Evolutionary conservation across 108 stramenopile genomes (phyloP).

Genomic region (Discostella pseudostelligera): DNA sequence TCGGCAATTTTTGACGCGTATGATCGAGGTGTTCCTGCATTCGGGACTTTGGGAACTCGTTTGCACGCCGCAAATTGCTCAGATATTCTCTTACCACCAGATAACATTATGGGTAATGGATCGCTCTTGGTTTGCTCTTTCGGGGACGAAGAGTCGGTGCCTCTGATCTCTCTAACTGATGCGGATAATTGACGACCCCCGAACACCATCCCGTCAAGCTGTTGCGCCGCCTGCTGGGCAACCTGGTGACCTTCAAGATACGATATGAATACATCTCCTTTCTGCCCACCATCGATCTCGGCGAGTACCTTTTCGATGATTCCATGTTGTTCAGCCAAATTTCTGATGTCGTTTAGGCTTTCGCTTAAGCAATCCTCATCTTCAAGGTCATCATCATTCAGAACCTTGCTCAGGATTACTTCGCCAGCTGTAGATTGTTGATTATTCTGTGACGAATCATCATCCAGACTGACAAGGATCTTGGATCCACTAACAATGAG

Average conservation of each 20-base stretch:
- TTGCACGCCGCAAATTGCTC: slow-evolving; percentile 79
- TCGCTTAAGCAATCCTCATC: slow-evolving; percentile 53
- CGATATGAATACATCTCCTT: slow-evolving; percentile 28
- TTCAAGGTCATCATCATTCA: slow-evolving; percentile 56
- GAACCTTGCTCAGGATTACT: slow-evolving; percentile 37
- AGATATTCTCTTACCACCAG: slow-evolving; percentile 80
- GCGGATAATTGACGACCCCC: slow-evolving; percentile 57
- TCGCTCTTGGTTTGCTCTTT: slow-evolving; percentile 2
- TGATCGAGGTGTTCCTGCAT: slow-evolving; percentile 49
- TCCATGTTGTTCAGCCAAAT: slow-evolving; percentile 36
- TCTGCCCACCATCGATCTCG: slow-evolving; percentile 17
- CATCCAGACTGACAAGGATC: slow-evolving; percentile 14
- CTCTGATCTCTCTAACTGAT: not conserved
- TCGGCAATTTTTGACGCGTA: slow-evolving; percentile 63
- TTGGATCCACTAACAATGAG: slow-evolving; percentile 36
- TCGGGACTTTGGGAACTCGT: slow-evolving; percentile 81
- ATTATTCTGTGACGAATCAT: slow-evolving; percentile 1
- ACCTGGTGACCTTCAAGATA: slow-evolving; percentile 28
- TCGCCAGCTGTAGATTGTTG: not conserved
- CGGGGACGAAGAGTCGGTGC: slow-evolving; percentile 5
- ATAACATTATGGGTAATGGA: slow-evolving; percentile 45
- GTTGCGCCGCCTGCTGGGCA: slow-evolving; percentile 39
- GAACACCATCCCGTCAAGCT: slow-evolving; percentile 64
- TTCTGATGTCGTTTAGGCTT: slow-evolving; percentile 39
- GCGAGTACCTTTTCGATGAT: slow-evolving; percentile 20